Evolutionary conservation across 2,329 filamentous ascomycete genomes (phyloP).

Genomic region (Byssochlamys sp.): DNA sequence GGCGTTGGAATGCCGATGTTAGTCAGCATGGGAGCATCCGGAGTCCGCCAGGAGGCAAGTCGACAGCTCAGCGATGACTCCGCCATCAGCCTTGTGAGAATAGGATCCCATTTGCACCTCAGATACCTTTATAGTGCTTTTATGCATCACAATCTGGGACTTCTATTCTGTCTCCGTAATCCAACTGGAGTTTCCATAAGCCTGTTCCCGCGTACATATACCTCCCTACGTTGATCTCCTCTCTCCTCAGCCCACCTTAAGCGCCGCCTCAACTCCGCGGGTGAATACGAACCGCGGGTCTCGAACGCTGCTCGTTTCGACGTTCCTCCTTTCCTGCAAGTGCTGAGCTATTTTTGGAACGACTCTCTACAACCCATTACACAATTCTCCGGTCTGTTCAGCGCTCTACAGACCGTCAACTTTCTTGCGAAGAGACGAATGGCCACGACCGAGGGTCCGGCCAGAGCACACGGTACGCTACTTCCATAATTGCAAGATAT

Average conservation of each 20-base stretch:
- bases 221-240: not conserved
- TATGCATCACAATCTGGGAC: not conserved
- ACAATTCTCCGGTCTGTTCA: not conserved
- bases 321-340: not conserved
- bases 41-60: not conserved
- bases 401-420: not conserved
- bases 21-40: not conserved
- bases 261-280: not conserved
- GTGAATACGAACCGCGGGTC: not conserved
- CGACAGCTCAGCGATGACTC: not conserved
- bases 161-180: not conserved
- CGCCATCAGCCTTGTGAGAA: not conserved
- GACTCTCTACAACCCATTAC: not conserved
- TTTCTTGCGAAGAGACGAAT: slow-evolving; percentile 13
- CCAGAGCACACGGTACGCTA: slow-evolving; percentile 38
- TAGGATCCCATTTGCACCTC: not conserved
- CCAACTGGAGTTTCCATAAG: not conserved
- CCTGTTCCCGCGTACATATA: not conserved
- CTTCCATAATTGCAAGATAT: slow-evolving; percentile 1
- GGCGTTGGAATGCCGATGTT: not conserved
- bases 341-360: not conserved
- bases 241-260: not conserved
- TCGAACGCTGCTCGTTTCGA: not conserved
- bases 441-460: slow-evolving; percentile 31
- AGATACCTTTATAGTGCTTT: not conserved